A percentile compares a stretch with the other conserved stretches of the same genome.
Conservation (phyloP, 805 yeast species). For the Metschnikowia borealis region DNA sequence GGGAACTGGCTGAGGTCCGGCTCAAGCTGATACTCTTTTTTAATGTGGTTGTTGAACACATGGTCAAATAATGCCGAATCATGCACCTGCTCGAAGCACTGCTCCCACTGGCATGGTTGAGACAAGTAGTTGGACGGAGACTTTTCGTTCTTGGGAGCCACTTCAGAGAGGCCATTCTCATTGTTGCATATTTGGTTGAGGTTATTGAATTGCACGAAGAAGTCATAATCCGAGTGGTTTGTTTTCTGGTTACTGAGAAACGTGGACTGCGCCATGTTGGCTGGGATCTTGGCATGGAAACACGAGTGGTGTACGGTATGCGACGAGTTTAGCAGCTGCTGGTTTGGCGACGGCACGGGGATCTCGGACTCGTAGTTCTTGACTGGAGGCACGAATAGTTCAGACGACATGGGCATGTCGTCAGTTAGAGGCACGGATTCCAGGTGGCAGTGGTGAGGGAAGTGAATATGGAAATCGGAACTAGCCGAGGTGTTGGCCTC, state of each 20-base stretch:
- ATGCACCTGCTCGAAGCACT: constrained; percentile 46
- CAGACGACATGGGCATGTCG: not conserved
- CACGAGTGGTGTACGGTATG: constrained; percentile 35
- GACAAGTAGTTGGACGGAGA: not conserved
- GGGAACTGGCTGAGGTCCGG: not conserved
- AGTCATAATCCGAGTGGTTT: constrained; percentile 33
- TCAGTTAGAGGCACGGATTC: not conserved
- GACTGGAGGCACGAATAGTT: not conserved
- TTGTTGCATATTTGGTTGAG: constrained; percentile 19
- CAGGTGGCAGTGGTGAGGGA: constrained; percentile 38
- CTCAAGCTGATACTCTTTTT: constrained; percentile 20
- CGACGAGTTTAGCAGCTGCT: not conserved
- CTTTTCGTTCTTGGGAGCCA: constrained; percentile 1
- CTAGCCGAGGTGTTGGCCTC: constrained; percentile 3
- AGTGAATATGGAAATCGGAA: constrained; percentile 31
- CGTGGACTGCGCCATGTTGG: constrained; percentile 8
- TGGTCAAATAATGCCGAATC: constrained; percentile 31
- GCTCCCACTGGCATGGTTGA: constrained; percentile 63
- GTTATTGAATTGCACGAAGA: constrained; percentile 34
- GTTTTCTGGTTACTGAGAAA: constrained; percentile 1
- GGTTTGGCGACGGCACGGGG: not conserved
- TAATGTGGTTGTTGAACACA: constrained; percentile 47
- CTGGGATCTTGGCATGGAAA: constrained; percentile 43
- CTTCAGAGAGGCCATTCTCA: not conserved
- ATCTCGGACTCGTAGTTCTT: not conserved